Conservation (phyloP, 2,329 filamentous ascomycete genomes). For the Neoascochyta sp. region DNA sequence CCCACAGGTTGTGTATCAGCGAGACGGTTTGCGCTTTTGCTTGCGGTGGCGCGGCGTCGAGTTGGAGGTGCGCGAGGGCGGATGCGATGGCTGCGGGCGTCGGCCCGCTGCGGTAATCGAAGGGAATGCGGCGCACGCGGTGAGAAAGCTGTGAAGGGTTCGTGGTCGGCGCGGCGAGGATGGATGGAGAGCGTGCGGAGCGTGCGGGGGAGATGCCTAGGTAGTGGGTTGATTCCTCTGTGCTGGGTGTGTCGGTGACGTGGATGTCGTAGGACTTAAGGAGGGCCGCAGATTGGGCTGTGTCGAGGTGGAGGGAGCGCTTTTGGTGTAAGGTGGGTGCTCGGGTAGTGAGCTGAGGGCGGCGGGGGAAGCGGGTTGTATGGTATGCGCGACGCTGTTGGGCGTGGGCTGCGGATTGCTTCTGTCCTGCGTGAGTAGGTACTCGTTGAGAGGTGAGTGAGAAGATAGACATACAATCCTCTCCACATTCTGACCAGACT, state of each 20-base stretch:
- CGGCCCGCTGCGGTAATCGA: conserved; percentile 54
- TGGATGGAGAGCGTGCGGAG: conserved; percentile 57
- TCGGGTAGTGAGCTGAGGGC: conserved; percentile 8
- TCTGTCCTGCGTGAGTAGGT: conserved; percentile 16
- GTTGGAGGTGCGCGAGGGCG: conserved; percentile 52
- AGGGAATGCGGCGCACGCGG: conserved; percentile 56
- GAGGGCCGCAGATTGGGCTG: conserved; percentile 53
- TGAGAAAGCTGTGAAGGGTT: conserved; percentile 42
- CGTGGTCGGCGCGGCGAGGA: conserved; percentile 57
- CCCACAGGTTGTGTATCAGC: conserved; percentile 54
- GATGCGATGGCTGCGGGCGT: conserved; percentile 39
- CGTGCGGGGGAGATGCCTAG: conserved; percentile 66
- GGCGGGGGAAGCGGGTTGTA: conserved; percentile 25
- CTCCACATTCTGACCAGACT: conserved; percentile 40
- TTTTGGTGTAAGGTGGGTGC: conserved; percentile 34
- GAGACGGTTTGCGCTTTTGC: conserved; percentile 46
- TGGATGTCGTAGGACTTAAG: conserved; percentile 52
- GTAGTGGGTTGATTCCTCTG: conserved; percentile 42
- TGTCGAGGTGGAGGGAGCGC: conserved; percentile 55
- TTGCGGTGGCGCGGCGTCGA: conserved; percentile 46
- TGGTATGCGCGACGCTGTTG: conserved; percentile 51
- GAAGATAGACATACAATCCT: conserved; percentile 33
- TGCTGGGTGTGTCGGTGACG: conserved; percentile 40
- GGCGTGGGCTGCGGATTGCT: conserved; percentile 34
- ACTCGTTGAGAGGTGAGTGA: not conserved